A percentile compares a stretch with the other conserved stretches of the same genome.
phyloP scores from a whole-genome alignment of 1,284 basidiomycete genomes.

The Thecaphora thlaspeos region DNA sequence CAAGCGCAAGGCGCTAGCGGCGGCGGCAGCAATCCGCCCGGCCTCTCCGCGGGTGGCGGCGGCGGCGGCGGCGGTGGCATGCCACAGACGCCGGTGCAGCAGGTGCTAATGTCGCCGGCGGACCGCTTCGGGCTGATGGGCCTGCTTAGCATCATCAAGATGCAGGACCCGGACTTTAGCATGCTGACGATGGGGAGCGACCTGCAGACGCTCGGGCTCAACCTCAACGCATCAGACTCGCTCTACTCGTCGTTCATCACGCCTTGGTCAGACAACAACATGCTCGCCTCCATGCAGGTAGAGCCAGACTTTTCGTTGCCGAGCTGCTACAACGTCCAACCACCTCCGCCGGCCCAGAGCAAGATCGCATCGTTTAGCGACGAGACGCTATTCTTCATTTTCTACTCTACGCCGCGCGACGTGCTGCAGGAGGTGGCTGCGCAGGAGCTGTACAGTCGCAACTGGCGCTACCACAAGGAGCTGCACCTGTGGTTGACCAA shows the following conservation, averaged over 20 bases:
- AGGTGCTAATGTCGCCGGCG: conserved; percentile 87
- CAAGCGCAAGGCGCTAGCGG: not conserved
- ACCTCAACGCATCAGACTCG: conserved; percentile 79
- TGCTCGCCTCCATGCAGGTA: conserved; percentile 78
- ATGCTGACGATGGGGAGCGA: conserved; percentile 87
- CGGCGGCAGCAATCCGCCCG: not conserved
- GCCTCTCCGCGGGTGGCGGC: not conserved
- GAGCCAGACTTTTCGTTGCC: conserved; percentile 80
- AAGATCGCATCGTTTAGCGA: conserved; percentile 90
- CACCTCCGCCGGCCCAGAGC: conserved; percentile 79
- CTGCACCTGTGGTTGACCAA: conserved; percentile 93
- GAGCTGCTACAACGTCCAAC: conserved; percentile 87
- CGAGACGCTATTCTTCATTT: conserved; percentile 98
- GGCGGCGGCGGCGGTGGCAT: conserved; percentile 8
- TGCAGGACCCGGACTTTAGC: conserved; percentile 80
- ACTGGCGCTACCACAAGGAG: conserved; percentile 98
- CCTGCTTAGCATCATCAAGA: conserved; percentile 86
- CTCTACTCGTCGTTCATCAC: conserved; percentile 93
- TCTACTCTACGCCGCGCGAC: conserved; percentile 91
- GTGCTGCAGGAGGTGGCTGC: conserved; percentile 91
- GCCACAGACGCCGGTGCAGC: conserved; percentile 74
- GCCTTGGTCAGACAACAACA: conserved; percentile 88
- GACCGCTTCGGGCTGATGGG: conserved; percentile 93
- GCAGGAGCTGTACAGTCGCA: conserved; percentile 92
- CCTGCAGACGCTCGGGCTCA: conserved; percentile 85